A percentile compares a stretch with the other conserved stretches of the same genome.
Conservation (phyloP, 306 rosid genomes). For the Cucumis hystrix region DNA sequence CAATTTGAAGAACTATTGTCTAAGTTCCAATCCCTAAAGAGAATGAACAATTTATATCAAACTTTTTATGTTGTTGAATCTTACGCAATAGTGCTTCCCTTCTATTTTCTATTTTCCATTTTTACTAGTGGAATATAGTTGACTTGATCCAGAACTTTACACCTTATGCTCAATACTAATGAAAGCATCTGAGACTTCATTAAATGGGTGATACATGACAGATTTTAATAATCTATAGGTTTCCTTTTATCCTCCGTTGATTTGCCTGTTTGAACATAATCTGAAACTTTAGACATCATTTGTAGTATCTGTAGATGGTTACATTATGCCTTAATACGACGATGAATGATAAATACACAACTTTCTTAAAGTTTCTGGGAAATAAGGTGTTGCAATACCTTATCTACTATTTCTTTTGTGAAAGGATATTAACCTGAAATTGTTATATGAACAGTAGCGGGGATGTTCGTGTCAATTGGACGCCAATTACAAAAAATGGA, state of each 20-base stretch:
- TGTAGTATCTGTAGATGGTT: background rate
- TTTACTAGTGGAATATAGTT: background rate
- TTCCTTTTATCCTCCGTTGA: background rate
- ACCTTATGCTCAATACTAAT: background rate
- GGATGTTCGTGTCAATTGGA: constrained; percentile 85
- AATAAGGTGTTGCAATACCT: background rate
- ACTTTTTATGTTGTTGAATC: background rate
- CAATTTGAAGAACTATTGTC: background rate
- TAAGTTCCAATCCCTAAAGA: background rate
- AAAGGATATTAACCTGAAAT: constrained; percentile 1
- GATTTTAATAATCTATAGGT: background rate
- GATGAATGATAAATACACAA: background rate
- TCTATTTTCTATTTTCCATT: background rate
- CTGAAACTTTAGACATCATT: background rate
- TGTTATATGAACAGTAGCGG: constrained; percentile 39
- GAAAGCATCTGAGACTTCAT: background rate
- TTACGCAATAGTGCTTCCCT: background rate
- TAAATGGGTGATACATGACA: background rate
- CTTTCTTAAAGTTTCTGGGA: background rate
- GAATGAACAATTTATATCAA: background rate
- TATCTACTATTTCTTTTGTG: background rate
- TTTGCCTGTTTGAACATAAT: background rate
- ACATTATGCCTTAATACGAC: background rate
- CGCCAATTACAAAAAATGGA: constrained; percentile 63
- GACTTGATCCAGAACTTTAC: background rate